Base-by-base conservation (phyloP, 768 basidiomycete genomes). In the Mycena rosella region DNA sequence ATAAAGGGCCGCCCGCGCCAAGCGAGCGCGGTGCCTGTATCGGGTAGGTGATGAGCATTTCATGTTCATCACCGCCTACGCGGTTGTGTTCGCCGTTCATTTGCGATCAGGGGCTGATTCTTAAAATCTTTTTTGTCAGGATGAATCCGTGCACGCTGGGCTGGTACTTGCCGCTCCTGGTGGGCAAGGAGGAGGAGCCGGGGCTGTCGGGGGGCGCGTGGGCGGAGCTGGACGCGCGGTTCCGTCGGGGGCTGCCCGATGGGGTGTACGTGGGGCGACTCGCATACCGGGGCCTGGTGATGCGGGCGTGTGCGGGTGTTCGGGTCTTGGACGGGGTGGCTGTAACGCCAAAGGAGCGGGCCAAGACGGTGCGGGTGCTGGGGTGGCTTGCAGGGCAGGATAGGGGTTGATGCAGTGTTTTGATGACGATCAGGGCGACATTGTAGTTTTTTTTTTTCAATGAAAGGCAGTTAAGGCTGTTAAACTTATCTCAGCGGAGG, bases 71-170 rank as follows among this genome's bases (percentile, higher is more conserved):
- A n/a, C n/a, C n/a, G n/a, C n/a, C n/a, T n/a, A n/a, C n/a, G n/a
- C n/a, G n/a, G n/a, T n/a, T n/a, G n/a, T n/a, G n/a, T n/a, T n/a
- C 44, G 56, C 56, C 56, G 56, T 34, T 24, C 18, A 58, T 62
- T n/a, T n/a, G n/a, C n/a, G n/a, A n/a, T n/a, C n/a, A n/a, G n/a
- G n/a, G n/a, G n/a, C n/a, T 56, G 47, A 44, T 65, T 32, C 49
- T 63, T 74, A 61, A 55, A n/a, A n/a, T n/a, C n/a, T n/a, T n/a
- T n/a, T n/a, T 47, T 24, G 45, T 60, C 72, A 87, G 86, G 77
- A 98, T 98, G 96, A 99, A 99, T 76, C 96, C 98, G 60, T 95
- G 93, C 72, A 98, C 96, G 22, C 89, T 98, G 14, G 94, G 94
- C 8, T 97, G 95, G 92, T 99, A 99, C 79, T 85, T 98, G 36